Evolutionary conservation across 2,329 filamentous ascomycete species (phyloP).

Genomic region (Cladobotryum mycophilum): DNA sequence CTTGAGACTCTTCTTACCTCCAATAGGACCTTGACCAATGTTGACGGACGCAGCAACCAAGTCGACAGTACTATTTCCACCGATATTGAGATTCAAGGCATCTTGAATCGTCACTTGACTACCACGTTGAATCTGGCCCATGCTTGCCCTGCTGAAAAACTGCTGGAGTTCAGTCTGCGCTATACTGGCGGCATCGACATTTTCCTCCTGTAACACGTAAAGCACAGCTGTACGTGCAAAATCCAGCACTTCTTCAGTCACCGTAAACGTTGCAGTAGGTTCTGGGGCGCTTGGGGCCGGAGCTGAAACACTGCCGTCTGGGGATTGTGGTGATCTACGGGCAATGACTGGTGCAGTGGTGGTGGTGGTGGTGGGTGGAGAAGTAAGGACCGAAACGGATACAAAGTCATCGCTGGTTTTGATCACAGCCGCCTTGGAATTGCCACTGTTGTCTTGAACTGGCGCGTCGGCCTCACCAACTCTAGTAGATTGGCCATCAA

Average conservation of each 20-base stretch:
- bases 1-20: conserved; percentile 17
- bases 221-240: conserved; percentile 59
- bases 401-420: background rate
- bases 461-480: conserved; percentile 23
- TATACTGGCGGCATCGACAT: conserved; percentile 41
- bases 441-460: conserved; percentile 18
- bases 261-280: conserved; percentile 31
- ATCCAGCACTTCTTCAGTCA: conserved; percentile 53
- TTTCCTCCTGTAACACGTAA: conserved; percentile 53
- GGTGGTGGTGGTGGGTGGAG: background rate
- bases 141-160: conserved; percentile 43
- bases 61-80: conserved; percentile 42
- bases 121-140: conserved; percentile 20
- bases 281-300: conserved; percentile 4
- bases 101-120: conserved; percentile 32
- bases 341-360: no score
- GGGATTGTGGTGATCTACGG: background rate
- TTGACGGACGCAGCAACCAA: conserved; percentile 42
- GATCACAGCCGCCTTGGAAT: background rate
- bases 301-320: background rate
- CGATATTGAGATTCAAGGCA: conserved; percentile 37
- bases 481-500: conserved; percentile 52
- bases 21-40: conserved; percentile 25
- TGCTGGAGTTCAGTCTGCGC: conserved; percentile 50
- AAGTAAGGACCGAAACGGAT: background rate